Conservation (phyloP, 192 early-diverging fungal species). For the Mortierella alpina region DNA sequence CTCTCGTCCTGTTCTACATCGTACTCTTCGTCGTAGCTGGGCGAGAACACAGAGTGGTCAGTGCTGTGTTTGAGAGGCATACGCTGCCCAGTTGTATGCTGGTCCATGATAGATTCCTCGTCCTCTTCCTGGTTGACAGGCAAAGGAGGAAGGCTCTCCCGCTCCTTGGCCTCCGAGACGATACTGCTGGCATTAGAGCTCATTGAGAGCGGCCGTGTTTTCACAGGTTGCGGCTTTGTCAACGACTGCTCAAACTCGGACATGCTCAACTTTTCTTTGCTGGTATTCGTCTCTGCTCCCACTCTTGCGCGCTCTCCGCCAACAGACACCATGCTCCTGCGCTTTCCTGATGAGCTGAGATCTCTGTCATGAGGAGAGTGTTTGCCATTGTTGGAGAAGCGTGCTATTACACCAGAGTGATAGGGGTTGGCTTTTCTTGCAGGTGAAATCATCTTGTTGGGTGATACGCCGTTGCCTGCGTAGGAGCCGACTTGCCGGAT, state of each 20-base stretch:
- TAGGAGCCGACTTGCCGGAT: constrained; percentile 48
- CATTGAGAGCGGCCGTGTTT: constrained; percentile 7
- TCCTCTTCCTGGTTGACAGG: neutral
- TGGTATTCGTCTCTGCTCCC: constrained; percentile 16
- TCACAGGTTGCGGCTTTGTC: neutral
- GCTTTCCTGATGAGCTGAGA: constrained; percentile 19
- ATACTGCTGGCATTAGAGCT: constrained; percentile 9
- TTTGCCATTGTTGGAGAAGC: constrained; percentile 31
- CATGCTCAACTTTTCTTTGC: constrained; percentile 13
- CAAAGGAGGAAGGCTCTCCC: neutral
- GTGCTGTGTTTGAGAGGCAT: neutral
- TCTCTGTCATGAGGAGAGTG: constrained; percentile 43
- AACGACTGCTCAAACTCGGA: neutral
- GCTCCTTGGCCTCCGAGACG: constrained; percentile 10
- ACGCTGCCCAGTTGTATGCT: neutral
- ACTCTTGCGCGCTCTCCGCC: constrained; percentile 31
- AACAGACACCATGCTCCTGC: constrained; percentile 25
- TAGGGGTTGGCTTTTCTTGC: constrained; percentile 47
- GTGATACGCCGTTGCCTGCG: constrained; percentile 19
- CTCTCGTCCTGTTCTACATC: constrained; percentile 38
- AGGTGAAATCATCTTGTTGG: constrained; percentile 44
- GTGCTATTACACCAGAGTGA: constrained; percentile 42
- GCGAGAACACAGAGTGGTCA: constrained; percentile 12
- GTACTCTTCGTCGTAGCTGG: constrained; percentile 39
- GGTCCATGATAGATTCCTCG: neutral